Conservation (phyloP, 306 rosid species). For the Cicer cuneatum region DNA sequence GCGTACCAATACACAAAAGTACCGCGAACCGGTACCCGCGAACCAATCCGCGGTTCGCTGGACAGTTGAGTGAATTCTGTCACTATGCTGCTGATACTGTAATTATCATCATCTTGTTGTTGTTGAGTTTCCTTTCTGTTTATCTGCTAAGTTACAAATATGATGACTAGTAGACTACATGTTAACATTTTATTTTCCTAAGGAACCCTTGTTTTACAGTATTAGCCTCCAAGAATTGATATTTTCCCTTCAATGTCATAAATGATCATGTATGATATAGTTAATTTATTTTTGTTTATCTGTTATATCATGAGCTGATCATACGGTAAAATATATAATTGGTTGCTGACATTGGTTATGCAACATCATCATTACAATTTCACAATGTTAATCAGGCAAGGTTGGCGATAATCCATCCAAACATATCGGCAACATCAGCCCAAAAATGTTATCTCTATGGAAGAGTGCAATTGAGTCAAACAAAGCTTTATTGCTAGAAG, state of each 20-base stretch:
- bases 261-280: not conserved
- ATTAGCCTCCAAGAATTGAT: not conserved
- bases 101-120: too few relatives aligned
- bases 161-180: not conserved
- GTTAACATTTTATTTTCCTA: conserved; percentile 9
- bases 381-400: conserved; percentile 56
- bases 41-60: too few relatives aligned
- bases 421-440: conserved; percentile 51
- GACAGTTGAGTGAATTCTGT: too few relatives aligned
- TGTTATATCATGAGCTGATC: conserved; percentile 1
- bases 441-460: conserved; percentile 82
- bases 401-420: conserved; percentile 43
- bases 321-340: not conserved
- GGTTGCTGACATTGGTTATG: conserved; percentile 23
- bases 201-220: conserved; percentile 7
- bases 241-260: not conserved
- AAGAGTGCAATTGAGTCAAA: conserved; percentile 69
- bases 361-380: conserved; percentile 24
- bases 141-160: not conserved
- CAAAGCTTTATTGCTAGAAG: conserved; percentile 77
- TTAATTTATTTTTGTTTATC: conserved; percentile 18
- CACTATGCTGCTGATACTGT: too few relatives aligned
- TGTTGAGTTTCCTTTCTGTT: not conserved
- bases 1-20: too few relatives aligned
- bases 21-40: too few relatives aligned